Evolutionary conservation across 768 basidiomycete genomes (phyloP).

Genomic region (Pisolithus orientalis): DNA sequence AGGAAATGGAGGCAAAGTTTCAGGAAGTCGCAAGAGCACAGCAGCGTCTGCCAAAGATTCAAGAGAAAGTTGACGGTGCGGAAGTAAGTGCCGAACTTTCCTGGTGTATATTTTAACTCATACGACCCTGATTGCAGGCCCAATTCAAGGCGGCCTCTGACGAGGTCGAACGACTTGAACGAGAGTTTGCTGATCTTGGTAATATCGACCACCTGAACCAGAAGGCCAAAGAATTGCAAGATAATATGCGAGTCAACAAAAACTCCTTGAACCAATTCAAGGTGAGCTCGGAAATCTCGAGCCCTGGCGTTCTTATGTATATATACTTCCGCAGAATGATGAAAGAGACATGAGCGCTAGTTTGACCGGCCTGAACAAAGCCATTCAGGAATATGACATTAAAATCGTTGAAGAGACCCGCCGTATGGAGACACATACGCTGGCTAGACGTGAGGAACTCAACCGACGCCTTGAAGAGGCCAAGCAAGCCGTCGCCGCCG

Average conservation of each 20-base stretch:
- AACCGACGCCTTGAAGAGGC: constrained; percentile 45
- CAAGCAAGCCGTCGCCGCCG: constrained; percentile 31
- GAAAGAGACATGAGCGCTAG: constrained; percentile 42
- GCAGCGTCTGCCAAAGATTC: constrained; percentile 34
- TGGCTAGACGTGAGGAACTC: constrained; percentile 56
- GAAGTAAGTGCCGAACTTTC: constrained; percentile 27
- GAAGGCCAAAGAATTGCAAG: constrained; percentile 28
- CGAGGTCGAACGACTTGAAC: constrained; percentile 33
- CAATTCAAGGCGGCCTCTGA: constrained; percentile 28
- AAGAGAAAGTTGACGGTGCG: constrained; percentile 31
- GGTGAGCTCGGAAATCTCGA: constrained; percentile 28
- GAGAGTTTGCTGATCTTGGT: constrained; percentile 36
- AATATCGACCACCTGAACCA: constrained; percentile 41
- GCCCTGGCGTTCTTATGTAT: neutral
- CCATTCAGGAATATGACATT: constrained; percentile 32
- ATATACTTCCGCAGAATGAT: constrained; percentile 36
- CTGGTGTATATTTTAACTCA: constrained; percentile 1
- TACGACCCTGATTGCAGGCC: constrained; percentile 18
- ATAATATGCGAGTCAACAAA: constrained; percentile 43
- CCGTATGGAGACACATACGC: constrained; percentile 49
- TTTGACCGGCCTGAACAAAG: constrained; percentile 26
- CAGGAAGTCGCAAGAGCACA: constrained; percentile 35
- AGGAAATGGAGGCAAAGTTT: constrained; percentile 42
- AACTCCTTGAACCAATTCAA: constrained; percentile 35
- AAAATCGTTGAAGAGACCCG: constrained; percentile 49